Evolutionary conservation across 2,329 filamentous ascomycete species (phyloP), one percentile per base, ranked within the genome.

Genomic region (Hymenoscyphus infarciens): DNA sequence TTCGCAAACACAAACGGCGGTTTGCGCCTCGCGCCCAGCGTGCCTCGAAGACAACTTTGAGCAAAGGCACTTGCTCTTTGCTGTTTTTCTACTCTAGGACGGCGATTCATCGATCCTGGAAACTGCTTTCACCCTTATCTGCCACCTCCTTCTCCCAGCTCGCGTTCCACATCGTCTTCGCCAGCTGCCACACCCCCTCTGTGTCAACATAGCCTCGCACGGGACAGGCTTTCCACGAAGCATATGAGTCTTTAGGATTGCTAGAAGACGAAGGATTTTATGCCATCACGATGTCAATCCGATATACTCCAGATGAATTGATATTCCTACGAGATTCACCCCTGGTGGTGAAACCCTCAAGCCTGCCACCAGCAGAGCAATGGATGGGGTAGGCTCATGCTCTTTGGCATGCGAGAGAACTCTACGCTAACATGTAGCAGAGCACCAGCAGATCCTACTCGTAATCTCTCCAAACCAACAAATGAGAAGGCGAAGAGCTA

Each of bases 321-420:
- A 80, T 92, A 71, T 82, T 83, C 75, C 81, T 98, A 72, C 86
- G 88, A 77, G 82, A 89, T 64, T 97, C 94, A 67, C 92, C 92
- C 68, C 81, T 97, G 75, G 92, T 92, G 73, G 80, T 83, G 70
- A 96, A 91, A 77, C 94, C 94, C 56, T 80, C 88, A 67, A 84
- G 83, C 67, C 83, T 97, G 55, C 93, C 92, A 68, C 89, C 92
- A 29, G 84, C 89, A 67, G 92, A 96, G 79, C 91, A 96, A 81
- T 98, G 93, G 93, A 96, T 97, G 92, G 92, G 94, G 90, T 96
- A 81, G 66, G 72, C 63, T 62, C 42, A 29, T 45, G 33, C 10
- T 55, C 56, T 45, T 39, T 38, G 38, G 19, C 19, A 22, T 27
- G 31, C 19, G 11, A 63, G 45, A 56, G 16, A 22, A 49, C n/a